Conservation (phyloP, 805 yeast species). For the Candida gorgasii region DNA sequence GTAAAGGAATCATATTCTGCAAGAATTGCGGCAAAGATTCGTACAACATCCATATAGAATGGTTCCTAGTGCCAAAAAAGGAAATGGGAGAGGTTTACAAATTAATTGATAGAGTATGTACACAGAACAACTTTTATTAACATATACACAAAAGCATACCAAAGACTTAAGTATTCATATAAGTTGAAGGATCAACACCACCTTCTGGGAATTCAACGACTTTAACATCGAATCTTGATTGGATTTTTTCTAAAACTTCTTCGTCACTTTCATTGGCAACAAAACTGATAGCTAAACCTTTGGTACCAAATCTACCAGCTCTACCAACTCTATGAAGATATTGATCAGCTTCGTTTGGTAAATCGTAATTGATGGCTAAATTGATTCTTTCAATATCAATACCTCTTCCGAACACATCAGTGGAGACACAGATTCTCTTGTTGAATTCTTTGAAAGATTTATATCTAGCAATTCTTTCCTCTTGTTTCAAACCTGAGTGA, state of each 20-base stretch:
- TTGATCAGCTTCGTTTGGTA: slow-evolving; percentile 96
- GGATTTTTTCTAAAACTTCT: slow-evolving; percentile 87
- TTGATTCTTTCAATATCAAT: slow-evolving; percentile 98
- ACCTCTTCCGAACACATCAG: slow-evolving; percentile 99
- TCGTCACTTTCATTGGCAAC: slow-evolving; percentile 86
- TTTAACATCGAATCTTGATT: slow-evolving; percentile 96
- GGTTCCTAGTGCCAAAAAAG: slow-evolving; percentile 55
- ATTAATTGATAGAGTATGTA: slow-evolving; percentile 27
- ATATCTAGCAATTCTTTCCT: slow-evolving; percentile 96
- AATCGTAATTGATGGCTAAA: slow-evolving; percentile 95
- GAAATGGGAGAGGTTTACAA: slow-evolving; percentile 33
- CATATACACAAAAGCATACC: neutral
- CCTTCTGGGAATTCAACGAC: slow-evolving; percentile 95
- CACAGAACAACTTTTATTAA: slow-evolving; percentile 5
- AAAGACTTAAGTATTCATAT: slow-evolving; percentile 81
- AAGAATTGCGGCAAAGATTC: slow-evolving; percentile 37
- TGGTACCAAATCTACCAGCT: slow-evolving; percentile 99
- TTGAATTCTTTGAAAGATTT: slow-evolving; percentile 96
- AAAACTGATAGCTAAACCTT: slow-evolving; percentile 93
- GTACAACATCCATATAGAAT: slow-evolving; percentile 49
- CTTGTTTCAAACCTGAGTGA: slow-evolving; percentile 94
- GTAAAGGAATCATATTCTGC: slow-evolving; percentile 51
- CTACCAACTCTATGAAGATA: slow-evolving; percentile 99
- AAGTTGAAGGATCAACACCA: slow-evolving; percentile 96
- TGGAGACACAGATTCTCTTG: slow-evolving; percentile 97